phyloP scores from a whole-genome alignment of 495 filamentous ascomycete genomes.

The Aspergillus ostianus region DNA sequence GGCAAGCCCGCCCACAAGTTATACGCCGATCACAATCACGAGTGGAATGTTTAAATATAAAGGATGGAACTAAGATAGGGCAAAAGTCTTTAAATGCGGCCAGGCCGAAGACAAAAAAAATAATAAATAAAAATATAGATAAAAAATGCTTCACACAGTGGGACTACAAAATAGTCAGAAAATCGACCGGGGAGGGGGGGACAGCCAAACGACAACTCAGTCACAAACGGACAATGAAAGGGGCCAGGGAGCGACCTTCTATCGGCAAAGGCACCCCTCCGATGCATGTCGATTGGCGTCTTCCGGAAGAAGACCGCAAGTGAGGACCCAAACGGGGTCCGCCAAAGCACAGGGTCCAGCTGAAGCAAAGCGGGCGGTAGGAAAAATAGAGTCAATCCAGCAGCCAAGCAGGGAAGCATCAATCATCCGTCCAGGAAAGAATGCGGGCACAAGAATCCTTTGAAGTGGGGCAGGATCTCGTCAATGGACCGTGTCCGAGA shows the following conservation, averaged over 20 bases:
- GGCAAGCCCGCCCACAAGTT: not conserved
- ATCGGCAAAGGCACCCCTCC: conserved; percentile 18
- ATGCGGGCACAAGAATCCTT: conserved; percentile 16
- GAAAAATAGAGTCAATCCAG: not conserved
- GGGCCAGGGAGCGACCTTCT: conserved; percentile 16
- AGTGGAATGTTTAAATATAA: conserved; percentile 3
- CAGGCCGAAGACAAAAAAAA: conserved; percentile 5
- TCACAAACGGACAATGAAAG: conserved; percentile 14
- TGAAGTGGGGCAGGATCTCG: conserved; percentile 19
- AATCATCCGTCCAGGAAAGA: conserved; percentile 15
- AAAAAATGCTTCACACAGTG: conserved; percentile 9
- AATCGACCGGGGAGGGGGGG: conserved; percentile 16
- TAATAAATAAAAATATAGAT: not conserved
- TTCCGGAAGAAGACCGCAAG: not conserved
- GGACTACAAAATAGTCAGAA: not conserved
- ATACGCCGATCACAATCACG: conserved; percentile 1
- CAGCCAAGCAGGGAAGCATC: conserved; percentile 1
- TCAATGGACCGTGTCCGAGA: conserved; percentile 6
- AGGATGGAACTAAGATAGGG: conserved; percentile 1
- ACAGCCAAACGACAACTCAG: conserved; percentile 21
- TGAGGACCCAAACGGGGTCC: not conserved
- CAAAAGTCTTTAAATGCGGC: not conserved
- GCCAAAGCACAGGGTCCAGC: not conserved
- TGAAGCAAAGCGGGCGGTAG: not conserved
- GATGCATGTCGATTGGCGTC: conserved; percentile 16